These are phyloP conservation scores for Cornus florida DNA, from an alignment of 148 eudicot genomes.

Conservation along the genomic window DNA sequence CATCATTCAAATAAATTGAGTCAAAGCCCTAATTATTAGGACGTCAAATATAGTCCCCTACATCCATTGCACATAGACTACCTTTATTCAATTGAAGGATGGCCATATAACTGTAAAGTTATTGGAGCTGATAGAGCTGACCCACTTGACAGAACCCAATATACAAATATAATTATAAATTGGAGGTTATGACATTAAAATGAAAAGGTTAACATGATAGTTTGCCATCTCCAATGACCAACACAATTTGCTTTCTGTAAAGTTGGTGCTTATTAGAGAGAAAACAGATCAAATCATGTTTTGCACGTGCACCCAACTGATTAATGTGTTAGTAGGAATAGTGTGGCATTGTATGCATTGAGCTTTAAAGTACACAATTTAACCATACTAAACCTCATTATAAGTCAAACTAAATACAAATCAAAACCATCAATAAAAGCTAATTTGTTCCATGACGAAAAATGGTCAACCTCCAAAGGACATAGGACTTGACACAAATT, in stretches of 20 bases:
- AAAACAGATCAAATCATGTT: constrained; percentile 3
- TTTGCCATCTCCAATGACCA: no score
- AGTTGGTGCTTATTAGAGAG: not conserved
- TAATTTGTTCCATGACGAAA: not conserved
- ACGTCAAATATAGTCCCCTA: not conserved
- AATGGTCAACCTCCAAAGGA: not conserved
- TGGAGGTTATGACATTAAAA: not conserved
- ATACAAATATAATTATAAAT: not conserved
- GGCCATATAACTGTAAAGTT: not conserved
- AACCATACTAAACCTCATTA: not conserved
- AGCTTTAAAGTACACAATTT: not conserved
- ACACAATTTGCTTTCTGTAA: no score
- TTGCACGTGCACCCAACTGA: constrained; percentile 7
- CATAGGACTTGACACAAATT: not conserved
- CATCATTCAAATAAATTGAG: not conserved
- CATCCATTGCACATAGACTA: not conserved
- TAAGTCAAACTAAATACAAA: constrained; percentile 3
- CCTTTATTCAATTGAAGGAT: not conserved
- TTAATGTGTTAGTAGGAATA: not conserved
- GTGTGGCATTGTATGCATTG: not conserved
- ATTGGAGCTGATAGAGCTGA: not conserved
- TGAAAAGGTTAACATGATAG: not conserved
- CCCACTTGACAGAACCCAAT: not conserved
- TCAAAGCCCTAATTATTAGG: constrained; percentile 1
- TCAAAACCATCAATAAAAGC: not conserved